phyloP scores from a whole-genome alignment of 148 eudicot species.

The Camellia japonica region DNA sequence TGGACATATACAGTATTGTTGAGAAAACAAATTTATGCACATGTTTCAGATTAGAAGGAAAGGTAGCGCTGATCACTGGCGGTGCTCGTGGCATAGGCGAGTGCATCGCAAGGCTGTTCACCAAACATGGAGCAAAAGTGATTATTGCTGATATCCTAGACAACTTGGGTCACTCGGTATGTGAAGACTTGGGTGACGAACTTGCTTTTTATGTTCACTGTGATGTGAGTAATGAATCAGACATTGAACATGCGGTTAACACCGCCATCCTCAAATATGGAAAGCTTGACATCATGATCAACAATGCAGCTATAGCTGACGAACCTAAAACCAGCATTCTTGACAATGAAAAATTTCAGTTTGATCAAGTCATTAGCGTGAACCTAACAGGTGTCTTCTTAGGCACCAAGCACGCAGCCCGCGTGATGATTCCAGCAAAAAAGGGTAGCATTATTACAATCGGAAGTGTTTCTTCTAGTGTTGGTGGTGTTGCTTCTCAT shows the following conservation, averaged over 20 bases:
- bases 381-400: no score
- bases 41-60: neutral
- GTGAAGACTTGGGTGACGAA: slow-evolving; percentile 2
- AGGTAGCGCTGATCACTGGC: slow-evolving; percentile 42
- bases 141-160: slow-evolving; percentile 36
- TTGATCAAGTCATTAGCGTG: no score
- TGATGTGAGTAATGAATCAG: slow-evolving; percentile 3
- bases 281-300: slow-evolving; percentile 37
- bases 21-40: no score
- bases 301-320: slow-evolving; percentile 26
- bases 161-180: slow-evolving; percentile 27
- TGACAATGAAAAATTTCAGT: no score
- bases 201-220: no score
- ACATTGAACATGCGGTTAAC: slow-evolving; percentile 28
- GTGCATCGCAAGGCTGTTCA: slow-evolving; percentile 23
- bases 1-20: no score
- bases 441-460: no score
- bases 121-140: slow-evolving; percentile 31
- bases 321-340: neutral
- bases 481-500: no score
- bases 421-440: no score
- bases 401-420: no score
- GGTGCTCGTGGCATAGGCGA: slow-evolving; percentile 41
- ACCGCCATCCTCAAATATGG: slow-evolving; percentile 21
- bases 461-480: no score